Conservation (phyloP, 495 filamentous ascomycete genomes). For the Polyplosphaeria fusca region DNA sequence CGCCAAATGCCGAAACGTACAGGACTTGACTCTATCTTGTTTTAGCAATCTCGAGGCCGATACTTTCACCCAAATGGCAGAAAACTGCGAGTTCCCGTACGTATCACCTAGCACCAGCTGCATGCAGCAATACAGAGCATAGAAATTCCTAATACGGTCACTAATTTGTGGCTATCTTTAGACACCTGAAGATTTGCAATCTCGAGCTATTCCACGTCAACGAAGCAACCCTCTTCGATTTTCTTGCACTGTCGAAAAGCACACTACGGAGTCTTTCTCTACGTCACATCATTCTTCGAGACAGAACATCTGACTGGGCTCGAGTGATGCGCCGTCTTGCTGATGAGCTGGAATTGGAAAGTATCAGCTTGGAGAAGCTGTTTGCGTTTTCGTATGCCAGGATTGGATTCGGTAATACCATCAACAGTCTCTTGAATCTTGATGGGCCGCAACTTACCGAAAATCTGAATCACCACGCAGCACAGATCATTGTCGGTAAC, state of each 20-base stretch:
- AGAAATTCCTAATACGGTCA: no score
- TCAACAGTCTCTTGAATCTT: neutral
- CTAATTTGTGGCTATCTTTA: no score
- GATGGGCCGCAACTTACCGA: neutral
- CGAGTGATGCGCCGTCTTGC: conserved; percentile 9
- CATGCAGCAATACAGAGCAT: no score
- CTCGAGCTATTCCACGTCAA: conserved; percentile 15
- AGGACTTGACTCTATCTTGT: conserved; percentile 11
- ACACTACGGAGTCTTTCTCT: conserved; percentile 8
- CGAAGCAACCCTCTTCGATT: conserved; percentile 5
- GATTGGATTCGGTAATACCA: neutral
- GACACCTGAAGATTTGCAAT: conserved; percentile 9
- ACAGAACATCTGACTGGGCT: conserved; percentile 2
- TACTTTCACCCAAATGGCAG: conserved; percentile 16
- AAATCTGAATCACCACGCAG: neutral
- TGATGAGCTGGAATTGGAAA: conserved; percentile 1
- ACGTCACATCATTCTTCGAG: conserved; percentile 6
- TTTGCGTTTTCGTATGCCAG: conserved; percentile 1
- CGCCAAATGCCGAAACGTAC: conserved; percentile 9
- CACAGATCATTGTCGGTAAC: neutral
- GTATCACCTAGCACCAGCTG: no score
- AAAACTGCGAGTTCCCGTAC: conserved; percentile 10
- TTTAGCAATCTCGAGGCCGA: conserved; percentile 17
- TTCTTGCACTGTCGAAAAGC: conserved; percentile 4
- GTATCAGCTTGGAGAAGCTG: conserved; percentile 1